These are phyloP conservation scores for Thielaviopsis musarum DNA, from an alignment of 2,329 filamentous ascomycete genomes.

Conservation along the genomic window DNA sequence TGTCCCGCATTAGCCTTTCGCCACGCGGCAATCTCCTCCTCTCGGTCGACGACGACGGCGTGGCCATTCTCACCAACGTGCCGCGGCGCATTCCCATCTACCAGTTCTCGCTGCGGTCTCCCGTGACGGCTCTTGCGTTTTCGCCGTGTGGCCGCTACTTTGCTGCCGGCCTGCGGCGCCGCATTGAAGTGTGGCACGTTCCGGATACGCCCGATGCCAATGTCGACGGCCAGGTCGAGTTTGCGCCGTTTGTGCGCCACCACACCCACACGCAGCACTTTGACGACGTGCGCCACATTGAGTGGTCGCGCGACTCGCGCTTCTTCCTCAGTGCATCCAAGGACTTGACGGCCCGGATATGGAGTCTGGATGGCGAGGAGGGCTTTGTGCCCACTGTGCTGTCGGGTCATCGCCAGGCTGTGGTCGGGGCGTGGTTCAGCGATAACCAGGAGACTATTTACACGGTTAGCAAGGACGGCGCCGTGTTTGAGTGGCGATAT, in stretches of 20 bases:
- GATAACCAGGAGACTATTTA: constrained; percentile 90
- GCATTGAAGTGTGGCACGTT: constrained; percentile 91
- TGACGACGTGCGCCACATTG: constrained; percentile 67
- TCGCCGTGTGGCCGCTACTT: constrained; percentile 85
- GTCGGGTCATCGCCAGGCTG: constrained; percentile 75
- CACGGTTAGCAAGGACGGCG: constrained; percentile 93
- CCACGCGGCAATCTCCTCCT: constrained; percentile 84
- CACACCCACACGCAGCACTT: constrained; percentile 78
- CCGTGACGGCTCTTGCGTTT: constrained; percentile 71
- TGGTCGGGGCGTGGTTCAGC: constrained; percentile 94
- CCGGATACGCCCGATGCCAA: constrained; percentile 74
- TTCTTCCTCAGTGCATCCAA: constrained; percentile 90
- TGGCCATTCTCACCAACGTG: constrained; percentile 84
- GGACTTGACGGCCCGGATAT: constrained; percentile 84
- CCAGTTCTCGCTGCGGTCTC: constrained; percentile 84
- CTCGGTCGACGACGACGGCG: constrained; percentile 84
- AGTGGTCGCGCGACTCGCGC: constrained; percentile 91
- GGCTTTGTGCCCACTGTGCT: constrained; percentile 81
- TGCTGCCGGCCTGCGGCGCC: constrained; percentile 70
- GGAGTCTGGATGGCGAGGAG: constrained; percentile 77
- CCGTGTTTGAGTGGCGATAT: constrained; percentile 87
- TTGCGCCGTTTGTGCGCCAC: constrained; percentile 84
- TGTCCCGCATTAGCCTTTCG: constrained; percentile 71
- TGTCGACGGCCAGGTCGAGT: constrained; percentile 69
- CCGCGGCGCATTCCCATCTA: constrained; percentile 73